These are phyloP conservation scores for Pilatotrama ljubarskyi DNA, from an alignment of 768 basidiomycete species.

Conservation along the genomic window DNA sequence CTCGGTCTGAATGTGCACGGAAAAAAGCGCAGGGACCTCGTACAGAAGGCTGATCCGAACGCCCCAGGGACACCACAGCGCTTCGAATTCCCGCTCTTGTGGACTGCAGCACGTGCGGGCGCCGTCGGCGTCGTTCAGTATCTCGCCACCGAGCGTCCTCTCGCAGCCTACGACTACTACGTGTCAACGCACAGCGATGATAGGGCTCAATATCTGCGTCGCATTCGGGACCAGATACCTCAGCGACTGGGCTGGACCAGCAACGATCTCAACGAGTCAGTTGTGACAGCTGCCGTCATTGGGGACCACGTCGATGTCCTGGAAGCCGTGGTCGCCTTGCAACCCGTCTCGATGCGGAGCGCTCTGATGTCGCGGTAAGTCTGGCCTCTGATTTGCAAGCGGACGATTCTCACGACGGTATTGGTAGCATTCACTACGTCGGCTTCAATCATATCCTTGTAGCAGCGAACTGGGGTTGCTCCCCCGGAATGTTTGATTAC, in stretches of 20 bases:
- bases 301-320: conserved; percentile 39
- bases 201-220: conserved; percentile 43
- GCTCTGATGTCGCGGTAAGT: conserved; percentile 47
- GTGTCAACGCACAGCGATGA: conserved; percentile 43
- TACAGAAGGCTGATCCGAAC: conserved; percentile 50
- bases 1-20: conserved; percentile 63
- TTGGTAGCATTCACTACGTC: not conserved
- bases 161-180: conserved; percentile 53
- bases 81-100: conserved; percentile 35
- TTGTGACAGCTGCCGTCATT: conserved; percentile 47
- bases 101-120: conserved; percentile 41
- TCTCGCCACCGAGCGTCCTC: conserved; percentile 45
- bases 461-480: conserved; percentile 36
- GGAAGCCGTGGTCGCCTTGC: conserved; percentile 46
- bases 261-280: conserved; percentile 51
- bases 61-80: conserved; percentile 23
- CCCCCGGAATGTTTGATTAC: conserved; percentile 46
- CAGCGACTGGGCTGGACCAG: conserved; percentile 53
- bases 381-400: not conserved
- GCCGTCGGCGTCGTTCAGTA: conserved; percentile 45
- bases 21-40: conserved; percentile 59
- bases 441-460: conserved; percentile 47
- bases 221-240: conserved; percentile 42
- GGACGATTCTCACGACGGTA: not conserved
- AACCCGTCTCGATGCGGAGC: conserved; percentile 42